Conservation (phyloP, 1,139 yeast genomes). For the Kurtzmaniella quercitrusa region DNA sequence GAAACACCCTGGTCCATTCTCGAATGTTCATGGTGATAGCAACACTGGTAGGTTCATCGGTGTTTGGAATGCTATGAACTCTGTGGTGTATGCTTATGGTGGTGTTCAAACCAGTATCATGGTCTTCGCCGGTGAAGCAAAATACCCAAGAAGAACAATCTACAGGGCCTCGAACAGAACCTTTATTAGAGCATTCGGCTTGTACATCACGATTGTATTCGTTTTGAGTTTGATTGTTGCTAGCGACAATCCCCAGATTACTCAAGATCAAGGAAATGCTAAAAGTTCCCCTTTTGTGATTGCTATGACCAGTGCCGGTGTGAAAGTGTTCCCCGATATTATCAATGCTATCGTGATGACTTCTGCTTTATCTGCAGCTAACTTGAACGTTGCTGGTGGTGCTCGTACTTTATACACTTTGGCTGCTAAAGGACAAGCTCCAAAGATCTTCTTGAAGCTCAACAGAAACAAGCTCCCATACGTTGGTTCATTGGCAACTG, state of each 20-base stretch:
- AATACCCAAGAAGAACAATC: slow-evolving; percentile 44
- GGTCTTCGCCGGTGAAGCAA: slow-evolving; percentile 44
- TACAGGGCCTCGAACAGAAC: slow-evolving; percentile 44
- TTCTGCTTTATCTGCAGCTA: slow-evolving; percentile 52
- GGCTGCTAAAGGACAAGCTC: slow-evolving; percentile 47
- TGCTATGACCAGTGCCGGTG: slow-evolving; percentile 48
- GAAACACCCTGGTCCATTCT: slow-evolving; percentile 25
- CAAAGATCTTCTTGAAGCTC: slow-evolving; percentile 27
- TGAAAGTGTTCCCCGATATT: slow-evolving; percentile 44
- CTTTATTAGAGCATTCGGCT: slow-evolving; percentile 38
- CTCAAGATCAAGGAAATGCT: slow-evolving; percentile 41
- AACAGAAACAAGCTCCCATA: not conserved
- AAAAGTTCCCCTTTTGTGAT: slow-evolving; percentile 52
- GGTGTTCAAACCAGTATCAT: slow-evolving; percentile 37
- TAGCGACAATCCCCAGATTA: slow-evolving; percentile 34
- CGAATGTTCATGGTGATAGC: slow-evolving; percentile 15
- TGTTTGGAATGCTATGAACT: slow-evolving; percentile 22
- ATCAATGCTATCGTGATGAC: slow-evolving; percentile 48
- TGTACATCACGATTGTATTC: slow-evolving; percentile 41
- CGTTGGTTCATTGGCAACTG: not conserved
- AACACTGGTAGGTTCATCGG: slow-evolving; percentile 21
- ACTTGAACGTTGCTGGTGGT: slow-evolving; percentile 36
- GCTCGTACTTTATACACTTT: slow-evolving; percentile 44
- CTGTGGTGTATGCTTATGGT: slow-evolving; percentile 26
- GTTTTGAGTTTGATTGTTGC: slow-evolving; percentile 46